Conservation (phyloP, 441 rosid species). For the Gossypium schwendimanii region DNA sequence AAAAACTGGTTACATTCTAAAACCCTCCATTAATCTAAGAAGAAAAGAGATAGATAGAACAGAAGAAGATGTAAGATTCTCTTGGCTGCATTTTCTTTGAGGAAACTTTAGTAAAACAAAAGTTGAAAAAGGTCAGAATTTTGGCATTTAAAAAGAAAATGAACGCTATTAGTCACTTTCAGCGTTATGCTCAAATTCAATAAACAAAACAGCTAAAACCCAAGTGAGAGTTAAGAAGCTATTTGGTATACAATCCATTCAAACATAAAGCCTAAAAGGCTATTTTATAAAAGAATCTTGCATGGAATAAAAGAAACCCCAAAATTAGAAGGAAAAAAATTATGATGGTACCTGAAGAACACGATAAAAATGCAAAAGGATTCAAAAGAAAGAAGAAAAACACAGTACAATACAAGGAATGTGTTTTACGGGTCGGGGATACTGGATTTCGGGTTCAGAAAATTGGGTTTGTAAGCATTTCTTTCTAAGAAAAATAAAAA, state of each 20-base stretch:
- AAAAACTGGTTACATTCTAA: not conserved
- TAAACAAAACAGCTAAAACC: not conserved
- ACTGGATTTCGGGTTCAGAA: not conserved
- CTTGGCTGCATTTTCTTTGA: conserved; percentile 2
- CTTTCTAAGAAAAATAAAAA: not conserved
- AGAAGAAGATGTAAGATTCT: not conserved
- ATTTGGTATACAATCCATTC: not conserved
- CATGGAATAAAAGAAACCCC: not conserved
- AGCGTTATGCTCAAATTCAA: not conserved
- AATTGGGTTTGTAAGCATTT: not conserved
- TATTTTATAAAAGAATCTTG: not conserved
- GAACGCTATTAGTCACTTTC: not conserved
- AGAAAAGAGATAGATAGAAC: not conserved
- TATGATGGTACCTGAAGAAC: conserved; percentile 3
- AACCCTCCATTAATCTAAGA: not conserved
- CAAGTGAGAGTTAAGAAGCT: not conserved
- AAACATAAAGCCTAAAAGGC: not conserved
- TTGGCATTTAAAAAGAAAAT: not conserved
- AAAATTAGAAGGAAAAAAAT: not conserved
- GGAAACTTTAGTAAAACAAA: not conserved
- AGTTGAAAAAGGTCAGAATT: not conserved
- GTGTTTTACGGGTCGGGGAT: not conserved
- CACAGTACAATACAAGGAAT: not conserved
- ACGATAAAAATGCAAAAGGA: not conserved
- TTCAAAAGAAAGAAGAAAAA: conserved; percentile 9